Evolutionary conservation across 768 basidiomycete genomes (phyloP), one percentile per base, ranked within the genome.

Genomic region (Tricholomella constricta): DNA sequence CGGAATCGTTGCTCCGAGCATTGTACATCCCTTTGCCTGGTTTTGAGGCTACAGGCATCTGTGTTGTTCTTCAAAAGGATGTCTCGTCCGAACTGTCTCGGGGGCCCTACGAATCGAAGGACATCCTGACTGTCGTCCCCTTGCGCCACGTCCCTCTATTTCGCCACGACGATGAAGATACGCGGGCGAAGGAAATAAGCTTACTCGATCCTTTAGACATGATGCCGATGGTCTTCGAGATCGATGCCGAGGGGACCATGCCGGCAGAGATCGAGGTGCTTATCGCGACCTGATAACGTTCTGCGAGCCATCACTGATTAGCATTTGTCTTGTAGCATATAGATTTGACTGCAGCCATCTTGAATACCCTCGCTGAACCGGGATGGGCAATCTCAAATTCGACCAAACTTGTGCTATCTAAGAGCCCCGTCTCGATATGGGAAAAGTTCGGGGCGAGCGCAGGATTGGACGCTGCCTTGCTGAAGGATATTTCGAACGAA

Each of bases 201-300:
- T 67, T 83, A 9, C 67, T 84, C 20, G 81, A 84, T 64, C 82
- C 81, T 26, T 63, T 79, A 40, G 82, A 84, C 61, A 81, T 83
- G 78, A 46, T 74, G 51, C 75, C 79, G 2, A 43, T 73, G 17
- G 69, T 79, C 32, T 73, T 78, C 50, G 71, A 73, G 52, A 44
- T 60, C 50, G 51, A 55, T 36, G 6, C 32, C 23, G 48, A 51
- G 22, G 48, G n/a, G 20, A 45, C n/a, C 31, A 19, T 12, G 17
- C 31, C 37, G 25, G 19, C n/a, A 23, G 48, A 43, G 12, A 42
- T 25, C 10, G 52, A 62, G 61, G 63, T 64, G 41, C 14, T 3
- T 31, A 41, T 36, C 25, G 22, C 14, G 7, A 36, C 34, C 25
- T 19, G 22, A 12, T 34, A 44, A 31, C 19, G 14, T 40, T 11